Evolutionary conservation across 768 basidiomycete genomes (phyloP), one percentile per base, ranked within the genome.

Genomic region (Chalciporus sphaerocephalus): DNA sequence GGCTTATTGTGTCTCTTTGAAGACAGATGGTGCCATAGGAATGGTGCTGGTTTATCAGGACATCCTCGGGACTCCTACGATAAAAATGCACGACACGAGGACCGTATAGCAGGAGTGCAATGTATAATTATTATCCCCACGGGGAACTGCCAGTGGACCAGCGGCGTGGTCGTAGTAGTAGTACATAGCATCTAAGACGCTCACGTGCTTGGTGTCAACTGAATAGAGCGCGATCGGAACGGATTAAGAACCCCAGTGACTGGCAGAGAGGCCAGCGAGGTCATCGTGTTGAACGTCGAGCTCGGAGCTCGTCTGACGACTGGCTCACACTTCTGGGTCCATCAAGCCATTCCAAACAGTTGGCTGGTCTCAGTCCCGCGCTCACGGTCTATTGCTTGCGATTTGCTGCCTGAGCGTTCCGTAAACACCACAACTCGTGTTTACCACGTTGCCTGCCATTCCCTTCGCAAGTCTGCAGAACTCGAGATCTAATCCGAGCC

Each of bases 381-480:
- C 28, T 33, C 40, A 36, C 52, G 40, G 48, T 42, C 39, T 11
- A 30, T 23, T 41, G 32, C 35, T 35, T 27, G 41, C 27, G 41
- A 37, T 35, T 44, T 21, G 30, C 27, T 28, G 21, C 42, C 37
- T 36, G 53, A 32, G 40, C 30, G 47, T 64, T 60, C 48, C 64
- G 65, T 65, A 65, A 67, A 58, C 60, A 54, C 47, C 35, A 61
- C 65, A 63, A 78, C 82, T 82, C 85, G 84, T 85, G 84, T 81
- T 73, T 58, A 72, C 74, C 85, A 87, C 85, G 85, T 85, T 86
- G 74, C 70, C 71, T 67, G 63, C 69, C 62, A 66, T 74, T 64
- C 67, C 60, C 49, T 62, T 53, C 44, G 4, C 48, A 47, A 47
- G 34, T 38, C 36, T 38, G 36, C 42, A 32, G 28, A 49, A 42